These are phyloP conservation scores for Hymenoscyphus scutula DNA, from an alignment of 2,329 filamentous ascomycete species.

Conservation along the genomic window DNA sequence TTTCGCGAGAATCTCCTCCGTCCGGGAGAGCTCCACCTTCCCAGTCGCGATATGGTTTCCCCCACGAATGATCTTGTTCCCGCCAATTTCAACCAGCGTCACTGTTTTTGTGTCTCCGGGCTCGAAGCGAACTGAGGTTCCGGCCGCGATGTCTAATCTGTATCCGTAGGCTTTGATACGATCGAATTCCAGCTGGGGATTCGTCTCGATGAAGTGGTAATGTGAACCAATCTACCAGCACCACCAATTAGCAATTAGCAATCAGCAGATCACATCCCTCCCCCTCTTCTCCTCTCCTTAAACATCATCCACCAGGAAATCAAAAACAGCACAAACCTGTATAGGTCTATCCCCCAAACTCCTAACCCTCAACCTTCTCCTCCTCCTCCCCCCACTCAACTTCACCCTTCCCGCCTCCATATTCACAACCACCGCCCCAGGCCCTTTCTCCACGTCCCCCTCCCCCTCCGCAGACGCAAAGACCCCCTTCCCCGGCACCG, in stretches of 20 bases:
- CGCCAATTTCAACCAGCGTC: constrained; percentile 83
- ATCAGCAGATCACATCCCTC: too few relatives aligned
- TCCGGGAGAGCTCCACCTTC: constrained; percentile 60
- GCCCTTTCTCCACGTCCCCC: constrained; percentile 64
- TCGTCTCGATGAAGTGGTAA: constrained; percentile 96
- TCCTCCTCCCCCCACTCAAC: constrained; percentile 71
- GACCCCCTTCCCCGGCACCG: constrained; percentile 64
- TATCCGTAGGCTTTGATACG: constrained; percentile 78
- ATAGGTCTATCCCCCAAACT: constrained; percentile 88
- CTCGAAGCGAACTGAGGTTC: constrained; percentile 90
- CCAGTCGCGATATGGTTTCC: constrained; percentile 80
- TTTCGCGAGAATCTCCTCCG: constrained; percentile 63
- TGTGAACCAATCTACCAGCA: constrained; percentile 76
- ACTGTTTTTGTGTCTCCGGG: constrained; percentile 91
- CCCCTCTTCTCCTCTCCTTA: not conserved
- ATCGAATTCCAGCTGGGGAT: constrained; percentile 86
- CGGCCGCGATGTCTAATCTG: constrained; percentile 84
- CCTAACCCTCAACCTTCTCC: constrained; percentile 73
- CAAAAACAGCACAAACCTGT: constrained; percentile 45
- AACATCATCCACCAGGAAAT: not conserved
- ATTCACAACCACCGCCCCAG: constrained; percentile 76
- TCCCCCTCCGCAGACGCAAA: constrained; percentile 65
- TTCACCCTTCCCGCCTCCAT: constrained; percentile 62
- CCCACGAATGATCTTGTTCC: constrained; percentile 74
- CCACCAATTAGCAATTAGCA: constrained; percentile 19